Percentiles rank a stretch among this genome's conserved stretches.
phyloP scores from a whole-genome alignment of 2,329 filamentous ascomycete genomes.

The Amauroascus niger region DNA sequence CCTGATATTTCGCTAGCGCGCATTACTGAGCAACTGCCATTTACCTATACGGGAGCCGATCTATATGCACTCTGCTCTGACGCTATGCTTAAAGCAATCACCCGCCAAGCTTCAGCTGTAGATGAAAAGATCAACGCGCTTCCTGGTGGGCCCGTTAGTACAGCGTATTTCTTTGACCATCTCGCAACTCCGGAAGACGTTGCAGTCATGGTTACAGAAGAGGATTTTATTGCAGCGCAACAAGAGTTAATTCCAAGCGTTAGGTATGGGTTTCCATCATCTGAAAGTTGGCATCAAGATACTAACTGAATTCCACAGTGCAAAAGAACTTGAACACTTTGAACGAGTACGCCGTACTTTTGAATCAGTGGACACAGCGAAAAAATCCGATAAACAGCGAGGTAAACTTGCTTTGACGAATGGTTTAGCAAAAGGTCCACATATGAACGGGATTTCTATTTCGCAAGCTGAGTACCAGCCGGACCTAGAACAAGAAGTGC shows the following conservation, averaged over 20 bases:
- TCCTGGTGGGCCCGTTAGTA: slow-evolving; percentile 53
- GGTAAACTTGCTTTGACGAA: slow-evolving; percentile 9
- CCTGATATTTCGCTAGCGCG: slow-evolving; percentile 64
- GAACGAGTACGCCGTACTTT: slow-evolving; percentile 73
- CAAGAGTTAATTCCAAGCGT: slow-evolving; percentile 86
- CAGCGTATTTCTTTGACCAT: slow-evolving; percentile 94
- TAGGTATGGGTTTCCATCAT: slow-evolving; percentile 31
- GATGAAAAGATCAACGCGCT: slow-evolving; percentile 70
- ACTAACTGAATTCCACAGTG: slow-evolving; percentile 43
- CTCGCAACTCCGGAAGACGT: slow-evolving; percentile 72
- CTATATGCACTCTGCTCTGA: slow-evolving; percentile 96
- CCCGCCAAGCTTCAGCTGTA: slow-evolving; percentile 71
- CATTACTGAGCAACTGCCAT: slow-evolving; percentile 69
- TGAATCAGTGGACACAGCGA: slow-evolving; percentile 50
- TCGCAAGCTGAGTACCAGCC: slow-evolving; percentile 9
- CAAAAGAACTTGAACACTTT: slow-evolving; percentile 85
- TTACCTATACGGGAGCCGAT: slow-evolving; percentile 95
- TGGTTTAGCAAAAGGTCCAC: slow-evolving; percentile 25
- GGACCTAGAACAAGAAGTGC: neutral
- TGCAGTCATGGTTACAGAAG: slow-evolving; percentile 76
- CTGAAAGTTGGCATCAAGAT: slow-evolving; percentile 6
- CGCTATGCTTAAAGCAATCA: slow-evolving; percentile 97
- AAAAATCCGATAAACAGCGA: slow-evolving; percentile 25
- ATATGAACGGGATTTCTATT: slow-evolving; percentile 24
- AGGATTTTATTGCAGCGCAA: slow-evolving; percentile 75